Conservation (phyloP, 2,329 filamentous ascomycete genomes). For the Epichloe coenophiala region DNA sequence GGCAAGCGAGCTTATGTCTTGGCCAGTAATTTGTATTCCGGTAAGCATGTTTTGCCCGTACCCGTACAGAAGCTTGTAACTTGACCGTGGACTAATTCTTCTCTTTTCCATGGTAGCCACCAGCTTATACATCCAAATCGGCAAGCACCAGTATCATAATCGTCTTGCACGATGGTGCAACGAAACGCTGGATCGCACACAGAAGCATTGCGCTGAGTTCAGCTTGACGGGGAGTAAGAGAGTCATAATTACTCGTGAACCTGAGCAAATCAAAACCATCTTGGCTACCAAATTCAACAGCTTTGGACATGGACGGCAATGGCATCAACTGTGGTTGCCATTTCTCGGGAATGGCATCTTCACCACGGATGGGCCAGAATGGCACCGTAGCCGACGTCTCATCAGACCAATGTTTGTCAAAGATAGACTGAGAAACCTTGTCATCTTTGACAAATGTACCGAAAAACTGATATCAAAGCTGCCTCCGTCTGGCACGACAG, state of each 20-base stretch:
- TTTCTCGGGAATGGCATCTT: slow-evolving; percentile 45
- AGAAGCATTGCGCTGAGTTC: slow-evolving; percentile 9
- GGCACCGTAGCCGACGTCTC: slow-evolving; percentile 39
- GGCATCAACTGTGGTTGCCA: slow-evolving; percentile 28
- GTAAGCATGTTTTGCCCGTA: slow-evolving; percentile 9
- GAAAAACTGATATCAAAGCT: slow-evolving; percentile 43
- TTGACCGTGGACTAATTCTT: too few relatives aligned
- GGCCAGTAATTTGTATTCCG: slow-evolving; percentile 20
- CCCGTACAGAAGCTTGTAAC: too few relatives aligned
- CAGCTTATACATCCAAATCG: slow-evolving; percentile 8
- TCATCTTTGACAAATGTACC: slow-evolving; percentile 47
- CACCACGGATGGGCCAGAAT: slow-evolving; percentile 35
- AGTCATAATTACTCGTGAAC: slow-evolving; percentile 35
- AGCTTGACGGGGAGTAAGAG: slow-evolving; percentile 11
- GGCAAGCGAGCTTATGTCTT: slow-evolving; percentile 20
- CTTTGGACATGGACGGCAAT: slow-evolving; percentile 31
- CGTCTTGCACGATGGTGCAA: slow-evolving; percentile 8
- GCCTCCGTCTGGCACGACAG: slow-evolving; percentile 35
- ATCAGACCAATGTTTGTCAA: slow-evolving; percentile 40
- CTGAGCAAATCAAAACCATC: slow-evolving; percentile 42
- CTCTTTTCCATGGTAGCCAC: slow-evolving; percentile 6
- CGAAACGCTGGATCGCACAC: slow-evolving; percentile 5
- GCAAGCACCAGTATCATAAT: slow-evolving; percentile 10
- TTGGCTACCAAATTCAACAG: slow-evolving; percentile 42
- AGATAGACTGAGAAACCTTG: slow-evolving; percentile 33